phyloP scores from a whole-genome alignment of 2,329 filamentous ascomycete species.

The Coniochaeta ligniaria region DNA sequence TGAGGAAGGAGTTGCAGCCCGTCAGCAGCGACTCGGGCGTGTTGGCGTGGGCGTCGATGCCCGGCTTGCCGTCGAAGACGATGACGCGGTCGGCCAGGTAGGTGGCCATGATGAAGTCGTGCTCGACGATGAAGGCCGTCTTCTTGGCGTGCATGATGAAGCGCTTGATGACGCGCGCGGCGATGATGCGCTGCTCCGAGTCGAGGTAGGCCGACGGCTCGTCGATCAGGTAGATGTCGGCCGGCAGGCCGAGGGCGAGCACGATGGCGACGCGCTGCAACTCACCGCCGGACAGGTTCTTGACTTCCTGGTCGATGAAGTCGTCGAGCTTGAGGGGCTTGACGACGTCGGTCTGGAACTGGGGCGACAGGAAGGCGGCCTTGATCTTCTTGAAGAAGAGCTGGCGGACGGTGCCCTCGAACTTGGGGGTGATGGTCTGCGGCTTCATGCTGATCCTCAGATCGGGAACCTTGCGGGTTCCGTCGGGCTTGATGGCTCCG shows the following conservation, averaged over 20 bases:
- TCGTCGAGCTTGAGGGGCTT: slow-evolving; percentile 99
- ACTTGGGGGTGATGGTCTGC: slow-evolving; percentile 98
- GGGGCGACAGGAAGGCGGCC: slow-evolving; percentile 87
- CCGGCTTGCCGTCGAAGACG: slow-evolving; percentile 93
- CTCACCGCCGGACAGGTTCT: slow-evolving; percentile 98
- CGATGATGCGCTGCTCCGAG: slow-evolving; percentile 98
- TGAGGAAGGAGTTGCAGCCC: slow-evolving; percentile 93
- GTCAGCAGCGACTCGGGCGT: slow-evolving; percentile 85
- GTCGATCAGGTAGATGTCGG: slow-evolving; percentile 97
- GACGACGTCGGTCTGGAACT: slow-evolving; percentile 99
- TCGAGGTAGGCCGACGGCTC: slow-evolving; percentile 97
- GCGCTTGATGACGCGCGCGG: slow-evolving; percentile 94
- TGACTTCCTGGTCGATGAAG: slow-evolving; percentile 99
- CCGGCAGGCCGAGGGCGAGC: slow-evolving; percentile 87
- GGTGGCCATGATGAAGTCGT: slow-evolving; percentile 96
- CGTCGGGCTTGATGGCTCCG: slow-evolving; percentile 87
- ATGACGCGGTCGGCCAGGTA: slow-evolving; percentile 84
- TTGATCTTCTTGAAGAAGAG: slow-evolving; percentile 99
- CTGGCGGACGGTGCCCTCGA: slow-evolving; percentile 91
- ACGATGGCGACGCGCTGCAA: slow-evolving; percentile 98
- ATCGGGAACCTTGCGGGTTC: slow-evolving; percentile 67
- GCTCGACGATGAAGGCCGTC: slow-evolving; percentile 98
- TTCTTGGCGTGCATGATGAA: slow-evolving; percentile 99
- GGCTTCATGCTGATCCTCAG: slow-evolving; percentile 99
- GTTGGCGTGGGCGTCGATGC: slow-evolving; percentile 81